phyloP scores from a whole-genome alignment of 106 monocot genomes.

The Dendrobium huoshanense region DNA sequence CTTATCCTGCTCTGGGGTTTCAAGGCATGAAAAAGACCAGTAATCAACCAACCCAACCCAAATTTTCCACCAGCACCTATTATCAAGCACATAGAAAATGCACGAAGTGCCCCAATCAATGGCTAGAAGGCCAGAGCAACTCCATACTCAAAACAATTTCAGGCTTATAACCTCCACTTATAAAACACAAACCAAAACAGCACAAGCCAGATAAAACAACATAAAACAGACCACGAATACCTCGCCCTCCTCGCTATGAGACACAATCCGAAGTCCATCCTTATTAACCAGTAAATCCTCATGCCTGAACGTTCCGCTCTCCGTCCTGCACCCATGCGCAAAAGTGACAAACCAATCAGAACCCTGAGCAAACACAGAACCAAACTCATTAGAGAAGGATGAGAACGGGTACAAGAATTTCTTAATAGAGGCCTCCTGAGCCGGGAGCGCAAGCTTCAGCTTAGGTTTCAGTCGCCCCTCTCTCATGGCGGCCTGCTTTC shows the following conservation, averaged over 20 bases:
- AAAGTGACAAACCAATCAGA: neutral
- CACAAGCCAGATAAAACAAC: neutral
- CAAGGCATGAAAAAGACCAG: too few species aligned
- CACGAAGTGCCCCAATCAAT: neutral
- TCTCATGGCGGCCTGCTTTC: conserved; percentile 10
- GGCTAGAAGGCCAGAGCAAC: neutral
- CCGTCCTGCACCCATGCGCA: conserved; percentile 30
- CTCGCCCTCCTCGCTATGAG: conserved; percentile 46
- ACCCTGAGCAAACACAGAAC: neutral
- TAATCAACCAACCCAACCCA: neutral
- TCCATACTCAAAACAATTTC: neutral
- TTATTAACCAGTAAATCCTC: conserved; percentile 87
- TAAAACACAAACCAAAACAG: neutral
- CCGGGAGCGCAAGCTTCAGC: conserved; percentile 32
- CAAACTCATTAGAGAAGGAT: too few species aligned
- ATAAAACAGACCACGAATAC: conserved; percentile 16
- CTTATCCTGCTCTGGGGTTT: too few species aligned
- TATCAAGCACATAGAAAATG: neutral
- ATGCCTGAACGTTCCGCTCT: conserved; percentile 72
- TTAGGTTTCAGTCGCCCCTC: conserved; percentile 4
- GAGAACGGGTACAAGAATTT: conserved; percentile 47
- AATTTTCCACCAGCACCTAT: neutral
- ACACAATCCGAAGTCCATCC: conserved; percentile 78
- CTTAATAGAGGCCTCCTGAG: conserved; percentile 29
- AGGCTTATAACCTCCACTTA: neutral